phyloP scores from a whole-genome alignment of 139 green algal genomes.

The Diplosphaera chodatii region DNA sequence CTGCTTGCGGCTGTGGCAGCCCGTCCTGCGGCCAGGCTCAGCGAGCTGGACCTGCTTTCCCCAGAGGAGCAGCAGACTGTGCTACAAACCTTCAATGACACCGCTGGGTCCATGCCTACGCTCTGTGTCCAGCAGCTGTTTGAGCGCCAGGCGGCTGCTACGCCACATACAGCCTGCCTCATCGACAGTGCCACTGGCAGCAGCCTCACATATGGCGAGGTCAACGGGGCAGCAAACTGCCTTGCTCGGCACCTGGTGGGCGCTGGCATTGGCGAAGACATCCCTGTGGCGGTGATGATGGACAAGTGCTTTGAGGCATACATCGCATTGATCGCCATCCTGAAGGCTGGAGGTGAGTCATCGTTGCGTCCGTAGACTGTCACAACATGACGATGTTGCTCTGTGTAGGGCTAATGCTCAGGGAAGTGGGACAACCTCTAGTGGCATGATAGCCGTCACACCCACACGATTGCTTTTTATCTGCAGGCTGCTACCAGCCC shows the following conservation, averaged over 20 bases:
- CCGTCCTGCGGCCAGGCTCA: neutral
- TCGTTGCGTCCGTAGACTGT: too few relatives aligned
- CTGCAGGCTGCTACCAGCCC: slow-evolving; percentile 43
- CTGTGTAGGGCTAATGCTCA: too few relatives aligned
- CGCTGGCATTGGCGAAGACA: slow-evolving; percentile 8
- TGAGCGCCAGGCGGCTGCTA: slow-evolving; percentile 10
- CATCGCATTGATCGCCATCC: slow-evolving; percentile 28
- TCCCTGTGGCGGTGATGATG: slow-evolving; percentile 31
- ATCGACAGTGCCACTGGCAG: neutral
- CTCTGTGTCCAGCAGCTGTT: slow-evolving; percentile 17
- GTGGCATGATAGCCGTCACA: too few relatives aligned
- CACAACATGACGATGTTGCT: too few relatives aligned
- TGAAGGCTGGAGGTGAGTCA: slow-evolving; percentile 39
- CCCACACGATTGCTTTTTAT: too few relatives aligned
- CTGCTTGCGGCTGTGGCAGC: neutral
- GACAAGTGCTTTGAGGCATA: slow-evolving; percentile 35
- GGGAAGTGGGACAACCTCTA: too few relatives aligned
- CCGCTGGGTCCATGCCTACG: neutral
- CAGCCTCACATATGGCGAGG: slow-evolving; percentile 11
- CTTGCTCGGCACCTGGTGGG: slow-evolving; percentile 21
- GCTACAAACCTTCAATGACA: slow-evolving; percentile 1
- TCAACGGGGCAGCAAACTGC: slow-evolving; percentile 22
- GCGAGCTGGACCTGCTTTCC: neutral
- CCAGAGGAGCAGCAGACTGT: neutral
- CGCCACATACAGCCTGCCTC: slow-evolving; percentile 15